Evolutionary conservation across 805 yeast species (phyloP), one percentile per base, ranked within the genome.

Genomic region (Candida nemodendra): DNA sequence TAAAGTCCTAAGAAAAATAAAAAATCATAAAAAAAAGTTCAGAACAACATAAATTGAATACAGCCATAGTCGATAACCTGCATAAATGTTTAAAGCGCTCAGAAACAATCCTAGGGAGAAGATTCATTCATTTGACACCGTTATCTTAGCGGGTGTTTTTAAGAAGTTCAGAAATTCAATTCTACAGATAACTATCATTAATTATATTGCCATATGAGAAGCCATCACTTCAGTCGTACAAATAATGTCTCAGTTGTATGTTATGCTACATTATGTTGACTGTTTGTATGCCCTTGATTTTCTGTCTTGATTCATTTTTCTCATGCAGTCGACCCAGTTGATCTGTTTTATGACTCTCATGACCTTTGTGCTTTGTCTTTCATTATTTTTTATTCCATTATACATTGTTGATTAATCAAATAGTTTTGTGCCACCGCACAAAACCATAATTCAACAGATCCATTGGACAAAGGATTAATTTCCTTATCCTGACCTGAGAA

Each of bases 341-440:
- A 25, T n/a, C 21, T 34, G 30, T 32, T 36, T 44, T 41, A 31
- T 41, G 45, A 38, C 44, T 34, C 23, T 36, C 36, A 36, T 39
- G 47, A 39, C 38, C 41, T 37, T 42, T 39, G 42, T 40, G 41
- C 37, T 40, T 36, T 38, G 37, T 39, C 29, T 25, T 27, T 39
- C 43, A 26, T 40, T 33, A 32, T 31, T 34, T 37, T 37, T 47
- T 43, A 42, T 42, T 37, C 38, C 44, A 37, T 39, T 45, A 36
- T 41, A 44, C 39, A 42, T 42, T 46, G 45, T 42, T 31, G 18
- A 4, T 14, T 14, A 9, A 12, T 24, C n/a, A n/a, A n/a, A n/a
- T n/a, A n/a, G n/a, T n/a, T n/a, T n/a, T n/a, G n/a, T n/a, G n/a
- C n/a, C n/a, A n/a, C n/a, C n/a, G n/a, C n/a, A n/a, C n/a, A n/a